Evolutionary conservation across 345 rosid species (phyloP), one percentile per base, ranked within the genome.

Genomic region (Conringia planisiliqua): DNA sequence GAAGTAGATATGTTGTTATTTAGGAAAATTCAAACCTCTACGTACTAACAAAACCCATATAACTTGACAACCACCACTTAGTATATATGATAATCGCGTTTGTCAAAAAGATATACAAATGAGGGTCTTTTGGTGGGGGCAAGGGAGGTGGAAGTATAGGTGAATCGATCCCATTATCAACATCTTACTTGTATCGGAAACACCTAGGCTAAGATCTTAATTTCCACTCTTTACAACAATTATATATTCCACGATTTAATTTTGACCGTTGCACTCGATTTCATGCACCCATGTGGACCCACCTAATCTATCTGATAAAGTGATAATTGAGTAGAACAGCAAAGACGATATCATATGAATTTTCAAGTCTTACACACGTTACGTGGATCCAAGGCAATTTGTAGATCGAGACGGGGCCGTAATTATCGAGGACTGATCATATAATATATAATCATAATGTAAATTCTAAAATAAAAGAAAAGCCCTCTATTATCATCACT

Each of bases 361-460:
- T 54, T 40, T 54, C 51, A 56, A 70, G 54, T 26, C 71, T 54
- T 60, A 66, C 60, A 62, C 59, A 69, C 71, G 71, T 77, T 77
- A 77, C 76, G 62, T 77, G 80, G 80, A 77, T 77, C 72, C 76
- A 64, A 71, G 72, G 75, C 80, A 71, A 71, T 64, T 64, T 71
- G 48, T 48, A 57, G 72, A 76, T 70, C 76, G 66, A 54, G 80
- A 76, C 71, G 66, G 35, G 42, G 43, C 65, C 80, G 75, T 70
- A 70, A 76, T 76, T 62, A 63, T 77, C 67, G 80, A 64, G 66
- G 62, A 20, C 47, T 50, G 40, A 64, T 66, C n/a, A 27, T 24
- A 39, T 16, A 54, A 54, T 54, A 47, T 43, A 51, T 51, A 51
- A 54, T 52, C 58, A 52, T 26, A 26, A 54, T 30, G 6, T n/a